A percentile compares a stretch with the other conserved stretches of the same genome.
These are phyloP conservation scores for Neckera pumila DNA, from an alignment of 225 moss, liverwort and hornwort genomes.

Conservation along the genomic window DNA sequence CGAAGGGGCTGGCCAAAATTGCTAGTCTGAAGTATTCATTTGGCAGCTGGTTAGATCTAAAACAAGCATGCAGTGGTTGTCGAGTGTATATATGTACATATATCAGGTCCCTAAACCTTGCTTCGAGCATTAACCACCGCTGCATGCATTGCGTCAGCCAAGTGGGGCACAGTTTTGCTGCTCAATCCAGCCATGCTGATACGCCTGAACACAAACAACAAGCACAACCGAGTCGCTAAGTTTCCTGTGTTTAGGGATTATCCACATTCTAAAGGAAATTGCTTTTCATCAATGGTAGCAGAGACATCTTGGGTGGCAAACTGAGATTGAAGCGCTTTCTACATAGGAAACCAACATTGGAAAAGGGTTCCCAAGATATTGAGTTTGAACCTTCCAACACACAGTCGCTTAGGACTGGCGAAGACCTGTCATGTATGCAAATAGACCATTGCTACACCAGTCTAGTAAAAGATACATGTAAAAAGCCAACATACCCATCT, in stretches of 20 bases:
- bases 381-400: background rate
- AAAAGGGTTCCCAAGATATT: background rate
- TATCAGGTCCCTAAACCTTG: background rate
- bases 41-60: background rate
- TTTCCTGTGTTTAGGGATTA: background rate
- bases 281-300: background rate
- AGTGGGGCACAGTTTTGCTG: slow-evolving; percentile 55
- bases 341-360: background rate
- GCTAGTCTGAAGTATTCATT: background rate
- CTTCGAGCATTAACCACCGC: slow-evolving; percentile 38
- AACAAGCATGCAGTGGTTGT: background rate
- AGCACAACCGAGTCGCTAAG: background rate
- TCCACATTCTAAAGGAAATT: background rate
- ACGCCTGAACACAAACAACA: slow-evolving; percentile 35
- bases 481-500: slow-evolving; percentile 51
- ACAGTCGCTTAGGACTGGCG: background rate
- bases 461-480: background rate
- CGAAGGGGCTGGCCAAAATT: background rate
- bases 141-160: slow-evolving; percentile 83
- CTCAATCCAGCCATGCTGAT: slow-evolving; percentile 97
- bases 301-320: background rate
- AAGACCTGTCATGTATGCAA: background rate
- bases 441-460: background rate
- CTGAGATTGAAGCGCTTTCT: background rate
- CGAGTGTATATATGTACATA: no score